Base-by-base conservation (phyloP, 2,329 filamentous ascomycete genomes). In the Apiospora rasikravindrae region DNA sequence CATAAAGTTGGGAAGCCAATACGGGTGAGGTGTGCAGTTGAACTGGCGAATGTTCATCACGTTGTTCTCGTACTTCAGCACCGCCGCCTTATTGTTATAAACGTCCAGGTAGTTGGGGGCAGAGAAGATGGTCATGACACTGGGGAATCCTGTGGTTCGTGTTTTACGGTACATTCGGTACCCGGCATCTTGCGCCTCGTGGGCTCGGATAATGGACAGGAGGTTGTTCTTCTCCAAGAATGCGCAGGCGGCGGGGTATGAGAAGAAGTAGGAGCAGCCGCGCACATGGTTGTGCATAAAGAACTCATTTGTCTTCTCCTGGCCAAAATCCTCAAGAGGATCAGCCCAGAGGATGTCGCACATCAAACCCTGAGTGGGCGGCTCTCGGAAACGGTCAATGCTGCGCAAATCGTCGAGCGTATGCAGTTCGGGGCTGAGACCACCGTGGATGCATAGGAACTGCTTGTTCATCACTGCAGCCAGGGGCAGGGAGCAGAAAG, bases 11-110 rank as follows among this genome's bases (percentile, higher is more conserved):
- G 96, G 96, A 68, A 99, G 90, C 96, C 96, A 99, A 87, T 99
- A 99, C 8, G 96, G 96, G 83, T 99, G 96, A 45, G 96, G 96
- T 29, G 96, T 98, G 89, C 96, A 99, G 88, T 99, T 99, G 87
- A 99, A 99, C 84, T 99, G 96, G 73, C 96, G 91, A 81, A 99
- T 99, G 87, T 99, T 99, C 96, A 99, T 99, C 74, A 99, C 96
- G 80, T 99, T 99, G 85, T 99, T 99, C 86, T 99, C 96, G 82
- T 99, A 99, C 86, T 99, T 99, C 79, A 99, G 87, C 53, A 99
- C 96, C 0, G 96, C 96, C 1, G 96, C 96, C 87, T 99, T 99
- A 89, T 99, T 99, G 90, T 99, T 99, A 86, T 99, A 99, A 49
- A 99, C 95, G 80, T 99, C 96, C 75, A 99, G 91, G 82, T 99